phyloP scores from a whole-genome alignment of 2,329 filamentous ascomycete genomes.

The Beauveria caledonica region DNA sequence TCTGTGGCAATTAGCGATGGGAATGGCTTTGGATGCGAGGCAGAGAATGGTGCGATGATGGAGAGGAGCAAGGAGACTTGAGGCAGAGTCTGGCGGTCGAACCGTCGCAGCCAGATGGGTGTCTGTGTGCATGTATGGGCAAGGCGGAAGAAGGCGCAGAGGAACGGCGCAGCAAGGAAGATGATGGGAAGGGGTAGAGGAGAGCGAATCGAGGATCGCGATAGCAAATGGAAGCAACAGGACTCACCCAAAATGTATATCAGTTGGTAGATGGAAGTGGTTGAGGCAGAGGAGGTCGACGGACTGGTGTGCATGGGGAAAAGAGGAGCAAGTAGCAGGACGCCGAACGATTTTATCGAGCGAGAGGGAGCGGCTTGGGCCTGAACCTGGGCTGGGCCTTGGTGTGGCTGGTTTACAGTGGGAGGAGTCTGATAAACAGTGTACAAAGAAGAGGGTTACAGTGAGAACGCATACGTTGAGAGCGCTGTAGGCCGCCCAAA shows the following conservation, averaged over 20 bases:
- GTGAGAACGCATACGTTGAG: not conserved
- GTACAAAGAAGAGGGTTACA: not conserved
- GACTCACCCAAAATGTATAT: constrained; percentile 30
- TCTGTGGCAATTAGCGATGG: constrained; percentile 11
- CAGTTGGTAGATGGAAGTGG: constrained; percentile 13
- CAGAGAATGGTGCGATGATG: not conserved
- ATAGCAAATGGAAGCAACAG: constrained; percentile 24
- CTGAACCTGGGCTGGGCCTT: not conserved
- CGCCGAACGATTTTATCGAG: constrained; percentile 18
- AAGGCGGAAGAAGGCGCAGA: not conserved
- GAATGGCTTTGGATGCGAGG: constrained; percentile 1
- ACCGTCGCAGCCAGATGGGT: constrained; percentile 1
- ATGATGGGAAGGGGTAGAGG: constrained; percentile 16
- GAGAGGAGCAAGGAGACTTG: not conserved
- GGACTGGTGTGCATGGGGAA: constrained; percentile 19
- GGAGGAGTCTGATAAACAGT: not conserved
- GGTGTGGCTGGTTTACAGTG: not conserved
- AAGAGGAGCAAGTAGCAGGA: constrained; percentile 17
- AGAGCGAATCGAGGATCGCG: constrained; percentile 27
- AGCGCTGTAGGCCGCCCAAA: not conserved
- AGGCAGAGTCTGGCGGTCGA: constrained; percentile 10
- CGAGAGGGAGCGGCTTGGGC: not conserved
- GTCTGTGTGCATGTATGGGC: not conserved
- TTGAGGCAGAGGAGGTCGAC: constrained; percentile 10
- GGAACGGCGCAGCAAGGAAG: not conserved